Evolutionary conservation across 495 filamentous ascomycete genomes (phyloP).

Genomic region (Aspergillus egyptiacus): DNA sequence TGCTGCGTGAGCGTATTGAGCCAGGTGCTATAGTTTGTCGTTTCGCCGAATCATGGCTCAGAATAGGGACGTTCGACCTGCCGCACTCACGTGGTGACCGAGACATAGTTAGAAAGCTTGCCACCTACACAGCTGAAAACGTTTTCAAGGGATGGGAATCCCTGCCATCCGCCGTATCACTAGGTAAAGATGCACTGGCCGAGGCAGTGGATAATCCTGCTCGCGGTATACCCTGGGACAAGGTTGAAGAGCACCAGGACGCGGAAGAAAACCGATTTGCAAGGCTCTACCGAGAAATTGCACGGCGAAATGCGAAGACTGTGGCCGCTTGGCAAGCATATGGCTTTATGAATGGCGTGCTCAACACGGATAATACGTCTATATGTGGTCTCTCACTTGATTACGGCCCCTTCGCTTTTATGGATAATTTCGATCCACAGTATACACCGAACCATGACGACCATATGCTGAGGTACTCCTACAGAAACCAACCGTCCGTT

Average conservation of each 20-base stretch:
- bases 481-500: conserved; percentile 88
- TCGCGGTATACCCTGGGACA: conserved; percentile 48
- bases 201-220: conserved; percentile 37
- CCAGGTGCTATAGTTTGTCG: conserved; percentile 88
- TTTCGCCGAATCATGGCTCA: conserved; percentile 86
- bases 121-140: conserved; percentile 77
- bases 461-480: conserved; percentile 75
- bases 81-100: conserved; percentile 76
- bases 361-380: conserved; percentile 96
- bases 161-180: conserved; percentile 52
- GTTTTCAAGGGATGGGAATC: conserved; percentile 80
- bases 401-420: conserved; percentile 93
- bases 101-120: conserved; percentile 60
- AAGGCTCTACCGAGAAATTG: conserved; percentile 81
- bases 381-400: conserved; percentile 84
- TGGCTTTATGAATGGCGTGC: conserved; percentile 95
- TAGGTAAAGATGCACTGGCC: conserved; percentile 28
- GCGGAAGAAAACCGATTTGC: conserved; percentile 78
- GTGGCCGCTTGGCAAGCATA: conserved; percentile 96
- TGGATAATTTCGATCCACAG: conserved; percentile 87
- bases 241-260: conserved; percentile 56
- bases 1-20: conserved; percentile 76
- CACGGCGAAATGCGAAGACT: conserved; percentile 76
- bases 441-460: conserved; percentile 99
- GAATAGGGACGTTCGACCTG: conserved; percentile 93